Evolutionary conservation across 768 basidiomycete genomes (phyloP), one percentile per base, ranked within the genome.

Genomic region (Rhodotorula diobovata): DNA sequence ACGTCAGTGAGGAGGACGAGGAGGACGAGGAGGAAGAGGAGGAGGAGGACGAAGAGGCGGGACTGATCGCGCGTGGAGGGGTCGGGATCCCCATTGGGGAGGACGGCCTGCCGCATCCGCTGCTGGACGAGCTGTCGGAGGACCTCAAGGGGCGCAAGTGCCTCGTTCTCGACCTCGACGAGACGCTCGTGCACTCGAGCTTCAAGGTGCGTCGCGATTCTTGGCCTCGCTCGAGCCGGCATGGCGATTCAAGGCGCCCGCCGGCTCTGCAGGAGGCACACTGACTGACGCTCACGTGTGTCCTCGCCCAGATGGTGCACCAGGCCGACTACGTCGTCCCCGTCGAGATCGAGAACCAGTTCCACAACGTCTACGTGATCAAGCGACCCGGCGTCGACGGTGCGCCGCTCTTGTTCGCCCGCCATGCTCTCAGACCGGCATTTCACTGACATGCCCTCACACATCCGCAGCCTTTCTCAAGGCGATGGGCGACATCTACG

Each of bases 311-410:
- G 94, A 90, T 93, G 65, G 91, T 98, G 70, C 85, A 85, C 74
- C 90, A 93, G 78, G 93, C 95, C 41, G 96, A 99, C 83, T 99
- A 93, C 81, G 91, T 98, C 73, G 95, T 99, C 7, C 96, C 96
- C 10, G 96, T 99, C 35, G 96, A 98, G 81, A 99, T 99, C 73
- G 96, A 99, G 79, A 93, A 91, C 75, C 90, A 96, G 79, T 91
- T 90, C 86, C 96, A 99, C 80, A 97, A 99, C 78, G 93, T 98
- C 75, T 97, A 98, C 82, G 96, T 98, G 60, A 91, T 98, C 81
- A 98, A 98, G 81, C 89, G 96, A 61, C 96, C 96, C 16, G 96
- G 96, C 25, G 96, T 99, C 25, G 96, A 99, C 80, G 89, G 71
- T 50, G 37, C 54, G 53, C 51, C 32, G 20, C 46, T n/a, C 41